Conservation (phyloP, 306 rosid species). For the Quercus berberidifolia region DNA sequence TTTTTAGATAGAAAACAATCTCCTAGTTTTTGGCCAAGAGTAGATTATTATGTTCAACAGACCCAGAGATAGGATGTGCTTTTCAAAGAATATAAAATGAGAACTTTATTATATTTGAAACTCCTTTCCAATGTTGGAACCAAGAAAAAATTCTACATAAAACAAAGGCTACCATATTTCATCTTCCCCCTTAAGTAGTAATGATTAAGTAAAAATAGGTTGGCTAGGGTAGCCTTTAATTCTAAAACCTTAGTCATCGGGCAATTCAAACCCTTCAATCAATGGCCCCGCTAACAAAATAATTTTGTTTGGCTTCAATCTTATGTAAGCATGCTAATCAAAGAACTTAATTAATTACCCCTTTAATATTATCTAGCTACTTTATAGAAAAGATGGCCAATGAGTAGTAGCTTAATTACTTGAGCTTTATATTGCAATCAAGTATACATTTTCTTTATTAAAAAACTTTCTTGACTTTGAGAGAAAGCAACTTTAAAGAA, state of each 20-base stretch:
- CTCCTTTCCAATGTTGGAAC: too few relatives aligned
- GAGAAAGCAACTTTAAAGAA: constrained; percentile 16
- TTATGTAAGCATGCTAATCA: constrained; percentile 10
- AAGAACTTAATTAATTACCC: neutral
- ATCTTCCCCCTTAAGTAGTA: neutral
- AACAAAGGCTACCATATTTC: neutral
- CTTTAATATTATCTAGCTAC: neutral
- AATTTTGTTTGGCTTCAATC: constrained; percentile 1
- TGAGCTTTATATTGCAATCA: neutral
- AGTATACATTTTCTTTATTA: neutral
- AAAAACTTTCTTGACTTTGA: constrained; percentile 20
- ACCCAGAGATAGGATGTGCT: too few relatives aligned
- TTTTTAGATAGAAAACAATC: too few relatives aligned
- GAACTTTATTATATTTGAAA: too few relatives aligned
- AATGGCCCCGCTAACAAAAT: constrained; percentile 1
- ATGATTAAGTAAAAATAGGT: neutral
- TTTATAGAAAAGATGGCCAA: neutral
- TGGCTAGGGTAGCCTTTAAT: neutral
- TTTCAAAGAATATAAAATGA: too few relatives aligned
- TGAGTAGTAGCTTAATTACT: neutral
- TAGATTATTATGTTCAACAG: too few relatives aligned
- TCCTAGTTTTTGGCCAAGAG: too few relatives aligned
- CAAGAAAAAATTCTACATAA: too few relatives aligned
- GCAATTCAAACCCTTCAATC: constrained; percentile 8
- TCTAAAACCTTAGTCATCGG: neutral